Conservation (phyloP, 495 filamentous ascomycete genomes). For the Penicillium verhagenii region DNA sequence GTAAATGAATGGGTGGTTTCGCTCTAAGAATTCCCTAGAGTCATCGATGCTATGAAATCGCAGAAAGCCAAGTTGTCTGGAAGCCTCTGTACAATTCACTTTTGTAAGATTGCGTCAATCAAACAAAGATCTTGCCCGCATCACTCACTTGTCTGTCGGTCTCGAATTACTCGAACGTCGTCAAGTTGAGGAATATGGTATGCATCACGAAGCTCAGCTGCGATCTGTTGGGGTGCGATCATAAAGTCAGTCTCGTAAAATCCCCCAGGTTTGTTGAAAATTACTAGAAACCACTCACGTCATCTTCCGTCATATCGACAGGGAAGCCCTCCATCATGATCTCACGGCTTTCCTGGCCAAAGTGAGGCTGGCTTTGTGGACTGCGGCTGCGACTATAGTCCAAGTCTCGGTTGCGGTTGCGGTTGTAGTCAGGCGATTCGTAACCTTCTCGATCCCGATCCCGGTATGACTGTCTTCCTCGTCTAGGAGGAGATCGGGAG, state of each 20-base stretch:
- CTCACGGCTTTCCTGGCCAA: conserved; percentile 55
- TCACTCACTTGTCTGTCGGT: conserved; percentile 61
- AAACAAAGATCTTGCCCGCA: neutral
- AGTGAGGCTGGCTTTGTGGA: conserved; percentile 41
- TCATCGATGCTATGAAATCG: conserved; percentile 59
- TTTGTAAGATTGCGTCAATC: neutral
- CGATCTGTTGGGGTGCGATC: conserved; percentile 48
- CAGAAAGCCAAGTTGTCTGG: conserved; percentile 66
- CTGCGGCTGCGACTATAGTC: conserved; percentile 42
- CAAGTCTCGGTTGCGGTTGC: conserved; percentile 18
- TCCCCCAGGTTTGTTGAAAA: neutral
- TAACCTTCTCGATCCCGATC: conserved; percentile 60
- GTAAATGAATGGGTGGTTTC: conserved; percentile 61
- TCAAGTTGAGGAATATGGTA: conserved; percentile 59
- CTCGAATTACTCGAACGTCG: conserved; percentile 64
- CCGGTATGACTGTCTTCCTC: conserved; percentile 44
- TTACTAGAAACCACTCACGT: conserved; percentile 38
- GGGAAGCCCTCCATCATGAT: conserved; percentile 63
- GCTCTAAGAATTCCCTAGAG: conserved; percentile 65
- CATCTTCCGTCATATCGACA: conserved; percentile 59
- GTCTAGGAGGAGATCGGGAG: conserved; percentile 40
- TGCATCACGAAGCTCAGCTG: conserved; percentile 57
- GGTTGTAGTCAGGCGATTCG: conserved; percentile 48
- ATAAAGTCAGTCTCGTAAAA: neutral
- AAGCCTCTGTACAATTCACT: conserved; percentile 43